Evolutionary conservation across 441 rosid genomes (phyloP).

Genomic region (Syzygium malaccense): DNA sequence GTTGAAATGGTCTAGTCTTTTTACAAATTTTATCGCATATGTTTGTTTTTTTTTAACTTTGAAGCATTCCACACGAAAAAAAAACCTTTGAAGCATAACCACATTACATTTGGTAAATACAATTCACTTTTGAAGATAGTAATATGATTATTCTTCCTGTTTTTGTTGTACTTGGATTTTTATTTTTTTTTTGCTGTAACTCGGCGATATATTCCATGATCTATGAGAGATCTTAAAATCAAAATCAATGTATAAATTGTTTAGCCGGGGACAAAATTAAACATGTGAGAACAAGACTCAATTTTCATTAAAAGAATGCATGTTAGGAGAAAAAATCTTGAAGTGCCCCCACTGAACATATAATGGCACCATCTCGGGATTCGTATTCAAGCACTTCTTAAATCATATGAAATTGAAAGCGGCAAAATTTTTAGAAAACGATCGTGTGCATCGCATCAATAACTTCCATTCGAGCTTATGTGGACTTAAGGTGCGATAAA

Average conservation of each 20-base stretch:
- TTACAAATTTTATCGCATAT: neutral
- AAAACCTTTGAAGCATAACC: neutral
- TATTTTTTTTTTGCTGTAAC: neutral
- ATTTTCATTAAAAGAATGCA: neutral
- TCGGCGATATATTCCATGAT: neutral
- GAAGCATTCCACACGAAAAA: neutral
- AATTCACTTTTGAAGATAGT: neutral
- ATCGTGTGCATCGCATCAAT: accelerated
- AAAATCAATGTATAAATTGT: neutral
- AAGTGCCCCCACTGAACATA: neutral
- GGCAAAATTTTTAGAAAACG: accelerated
- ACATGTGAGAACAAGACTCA: neutral
- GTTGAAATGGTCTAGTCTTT: neutral
- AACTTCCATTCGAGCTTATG: neutral
- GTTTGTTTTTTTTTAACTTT: neutral
- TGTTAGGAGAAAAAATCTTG: too few relatives aligned
- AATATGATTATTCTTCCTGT: neutral
- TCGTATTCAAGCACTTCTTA: neutral
- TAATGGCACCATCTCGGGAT: accelerated
- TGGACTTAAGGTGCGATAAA: accelerated
- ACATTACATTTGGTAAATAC: neutral
- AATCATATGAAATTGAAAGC: neutral
- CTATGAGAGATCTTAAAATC: neutral
- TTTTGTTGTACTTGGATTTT: neutral
- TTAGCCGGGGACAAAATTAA: neutral